Conservation (phyloP, 352 stramenopile species). For the Elongisporangium anandrum region DNA sequence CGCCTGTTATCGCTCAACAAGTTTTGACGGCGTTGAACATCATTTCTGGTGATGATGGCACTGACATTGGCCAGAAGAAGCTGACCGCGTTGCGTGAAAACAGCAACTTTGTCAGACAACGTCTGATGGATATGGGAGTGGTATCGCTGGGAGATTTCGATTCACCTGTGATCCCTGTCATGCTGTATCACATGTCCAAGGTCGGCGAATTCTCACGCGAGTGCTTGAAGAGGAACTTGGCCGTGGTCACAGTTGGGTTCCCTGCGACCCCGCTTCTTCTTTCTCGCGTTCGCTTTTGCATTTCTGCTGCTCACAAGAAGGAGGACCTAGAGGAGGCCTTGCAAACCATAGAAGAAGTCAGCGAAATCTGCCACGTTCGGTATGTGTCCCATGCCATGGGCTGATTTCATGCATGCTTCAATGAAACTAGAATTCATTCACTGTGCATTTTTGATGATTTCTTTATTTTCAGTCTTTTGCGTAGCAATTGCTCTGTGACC, state of each 20-base stretch:
- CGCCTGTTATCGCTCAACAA: constrained; percentile 19
- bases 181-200: constrained; percentile 94
- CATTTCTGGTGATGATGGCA: constrained; percentile 90
- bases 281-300: constrained; percentile 88
- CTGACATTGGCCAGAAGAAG: constrained; percentile 83
- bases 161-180: constrained; percentile 94
- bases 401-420: constrained; percentile 2
- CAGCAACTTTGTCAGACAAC: constrained; percentile 91
- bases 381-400: constrained; percentile 15
- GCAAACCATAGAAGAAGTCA: constrained; percentile 83
- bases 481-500: neutral
- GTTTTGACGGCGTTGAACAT: constrained; percentile 63
- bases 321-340: constrained; percentile 86
- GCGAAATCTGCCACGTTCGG: constrained; percentile 25
- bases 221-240: constrained; percentile 85
- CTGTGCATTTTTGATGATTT: constrained; percentile 1
- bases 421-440: constrained; percentile 5
- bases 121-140: constrained; percentile 82
- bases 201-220: constrained; percentile 90
- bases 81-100: constrained; percentile 83
- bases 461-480: constrained; percentile 1
- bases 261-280: constrained; percentile 89
- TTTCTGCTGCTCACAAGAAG: constrained; percentile 87
- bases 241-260: constrained; percentile 93
- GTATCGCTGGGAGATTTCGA: constrained; percentile 87